These are phyloP conservation scores for Adansonia madagascariensis DNA, from an alignment of 441 rosid species.

Conservation along the genomic window DNA sequence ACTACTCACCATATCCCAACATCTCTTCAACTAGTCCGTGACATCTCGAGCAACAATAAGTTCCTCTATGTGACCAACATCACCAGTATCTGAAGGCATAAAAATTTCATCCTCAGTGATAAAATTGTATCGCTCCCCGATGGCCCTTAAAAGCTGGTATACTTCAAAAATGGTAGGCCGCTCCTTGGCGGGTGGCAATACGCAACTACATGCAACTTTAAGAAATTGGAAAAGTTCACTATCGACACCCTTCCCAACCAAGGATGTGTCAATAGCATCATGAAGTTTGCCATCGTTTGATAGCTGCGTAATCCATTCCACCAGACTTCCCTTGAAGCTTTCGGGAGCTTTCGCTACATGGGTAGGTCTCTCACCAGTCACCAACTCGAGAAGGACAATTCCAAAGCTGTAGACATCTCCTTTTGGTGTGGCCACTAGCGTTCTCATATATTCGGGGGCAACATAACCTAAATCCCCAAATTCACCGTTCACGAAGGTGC, in stretches of 20 bases:
- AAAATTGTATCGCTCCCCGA: slow-evolving; percentile 73
- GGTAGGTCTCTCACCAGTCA: slow-evolving; percentile 81
- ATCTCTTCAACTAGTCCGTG: slow-evolving; percentile 28
- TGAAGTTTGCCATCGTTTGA: slow-evolving; percentile 57
- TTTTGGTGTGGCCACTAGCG: slow-evolving; percentile 85
- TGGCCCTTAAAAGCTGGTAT: slow-evolving; percentile 74
- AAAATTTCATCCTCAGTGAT: slow-evolving; percentile 67
- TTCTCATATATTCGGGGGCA: slow-evolving; percentile 87
- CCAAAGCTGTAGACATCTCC: slow-evolving; percentile 96
- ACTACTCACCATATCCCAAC: slow-evolving; percentile 10
- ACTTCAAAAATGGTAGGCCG: slow-evolving; percentile 89
- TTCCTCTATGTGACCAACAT: slow-evolving; percentile 57
- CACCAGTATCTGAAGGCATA: slow-evolving; percentile 67
- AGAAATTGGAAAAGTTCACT: slow-evolving; percentile 75
- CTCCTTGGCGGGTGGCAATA: slow-evolving; percentile 62
- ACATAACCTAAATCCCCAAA: slow-evolving; percentile 91
- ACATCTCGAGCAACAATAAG: slow-evolving; percentile 71
- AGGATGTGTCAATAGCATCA: slow-evolving; percentile 61
- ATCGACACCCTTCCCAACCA: slow-evolving; percentile 65
- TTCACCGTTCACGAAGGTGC: slow-evolving; percentile 93
- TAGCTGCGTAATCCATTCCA: slow-evolving; percentile 66
- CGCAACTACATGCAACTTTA: slow-evolving; percentile 77
- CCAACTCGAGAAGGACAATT: slow-evolving; percentile 82
- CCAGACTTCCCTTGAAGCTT: slow-evolving; percentile 76
- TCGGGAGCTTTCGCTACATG: slow-evolving; percentile 59